phyloP scores from a whole-genome alignment of 164 flowering plant species.

The grape (Vitis vinifera) region ASM3070453v1 NC_081814.1:17145501-17146000 shows the following conservation, averaged over 20 bases:
- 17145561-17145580: constrained; percentile 35
- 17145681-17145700: constrained; percentile 34
- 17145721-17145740: constrained; percentile 57
- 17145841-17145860: constrained; percentile 31
- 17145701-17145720: constrained; percentile 61
- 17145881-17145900: constrained; percentile 44
- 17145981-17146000: constrained; percentile 13
- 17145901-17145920: constrained; percentile 65
- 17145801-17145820: constrained; percentile 74
- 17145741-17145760: constrained; percentile 70
- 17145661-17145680: constrained; percentile 69
- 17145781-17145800: constrained; percentile 75
- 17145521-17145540: too few relatives aligned
- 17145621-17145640: constrained; percentile 70
- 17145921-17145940: constrained; percentile 62
- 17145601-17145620: constrained; percentile 83
- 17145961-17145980: constrained; percentile 14
- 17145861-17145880: constrained; percentile 53
- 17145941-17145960: constrained; percentile 34
- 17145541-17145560: too few relatives aligned
- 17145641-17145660: constrained; percentile 71
- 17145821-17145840: constrained; percentile 24
- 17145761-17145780: constrained; percentile 76
- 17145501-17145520: too few relatives aligned
- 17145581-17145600: constrained; percentile 63